Evolutionary conservation across 768 basidiomycete species (phyloP).

Genomic region (Pisolithus microcarpus): DNA sequence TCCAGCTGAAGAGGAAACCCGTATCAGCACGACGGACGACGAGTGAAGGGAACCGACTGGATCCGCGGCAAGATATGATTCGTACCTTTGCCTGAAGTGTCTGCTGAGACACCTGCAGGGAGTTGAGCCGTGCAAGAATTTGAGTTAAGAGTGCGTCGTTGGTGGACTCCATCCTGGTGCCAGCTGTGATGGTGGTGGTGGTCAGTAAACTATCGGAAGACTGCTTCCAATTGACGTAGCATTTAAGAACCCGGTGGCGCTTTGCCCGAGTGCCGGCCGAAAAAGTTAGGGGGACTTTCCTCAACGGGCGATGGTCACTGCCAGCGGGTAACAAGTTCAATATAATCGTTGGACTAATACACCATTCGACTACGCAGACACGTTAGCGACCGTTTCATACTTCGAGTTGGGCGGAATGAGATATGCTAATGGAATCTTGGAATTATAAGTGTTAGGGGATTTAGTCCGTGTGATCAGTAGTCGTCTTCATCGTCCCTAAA

Average conservation of each 20-base stretch:
- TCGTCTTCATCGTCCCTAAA: slow-evolving; percentile 9
- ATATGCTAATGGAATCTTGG: background rate
- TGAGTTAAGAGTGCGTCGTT: slow-evolving; percentile 58
- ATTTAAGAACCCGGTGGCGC: background rate
- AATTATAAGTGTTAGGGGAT: too few relatives aligned
- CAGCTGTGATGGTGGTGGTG: background rate
- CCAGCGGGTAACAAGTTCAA: too few relatives aligned
- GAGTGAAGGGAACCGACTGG: background rate
- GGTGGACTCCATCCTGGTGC: slow-evolving; percentile 15
- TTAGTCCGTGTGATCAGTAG: background rate
- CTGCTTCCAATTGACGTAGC: background rate
- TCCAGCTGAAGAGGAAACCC: slow-evolving; percentile 40
- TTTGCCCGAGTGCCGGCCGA: too few relatives aligned
- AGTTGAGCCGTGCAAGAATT: slow-evolving; percentile 65
- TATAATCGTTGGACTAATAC: background rate
- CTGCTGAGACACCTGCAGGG: slow-evolving; percentile 69
- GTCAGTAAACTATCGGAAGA: background rate
- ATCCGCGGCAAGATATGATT: background rate
- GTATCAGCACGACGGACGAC: slow-evolving; percentile 1
- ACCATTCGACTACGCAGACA: background rate
- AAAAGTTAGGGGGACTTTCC: too few relatives aligned
- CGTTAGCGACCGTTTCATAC: background rate
- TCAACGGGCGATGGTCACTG: too few relatives aligned
- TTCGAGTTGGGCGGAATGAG: background rate
- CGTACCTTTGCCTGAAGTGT: slow-evolving; percentile 71